Base-by-base conservation (phyloP, 495 filamentous ascomycete species). In the Acidomyces sp. region DNA sequence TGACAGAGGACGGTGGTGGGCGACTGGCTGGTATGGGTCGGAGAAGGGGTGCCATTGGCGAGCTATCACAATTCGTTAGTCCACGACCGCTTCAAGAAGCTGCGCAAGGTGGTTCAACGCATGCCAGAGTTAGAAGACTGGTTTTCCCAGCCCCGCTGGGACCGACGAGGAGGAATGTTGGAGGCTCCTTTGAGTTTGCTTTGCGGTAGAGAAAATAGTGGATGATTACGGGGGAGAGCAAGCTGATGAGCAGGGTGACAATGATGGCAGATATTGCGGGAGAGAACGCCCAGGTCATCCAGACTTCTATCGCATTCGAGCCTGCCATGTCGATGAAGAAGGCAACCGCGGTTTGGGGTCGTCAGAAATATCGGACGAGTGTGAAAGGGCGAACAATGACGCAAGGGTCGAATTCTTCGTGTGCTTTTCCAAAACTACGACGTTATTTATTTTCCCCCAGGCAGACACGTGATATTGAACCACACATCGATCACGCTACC, bases 61-160 rank as follows among this genome's bases (percentile, higher is more conserved):
- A 76, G 61, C 74, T 78, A 41, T 44, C n/a, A n/a, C n/a, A n/a
- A n/a, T n/a, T n/a, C n/a, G n/a, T n/a, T n/a, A n/a, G n/a, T n/a
- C n/a, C n/a, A n/a, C 44, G 13, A 16, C 37, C 23, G 24, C 16
- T 3, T n/a, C n/a, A n/a, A n/a, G n/a, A n/a, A n/a, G n/a, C n/a
- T n/a, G n/a, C n/a, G 20, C 10, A 37, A 18, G 15, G 22, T 29
- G 26, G 10, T 25, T 20, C 15, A 15, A 23, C n/a, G 49, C 67
- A 41, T 67, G 83, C 80, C 48, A 86, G 63, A n/a, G 85, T 85
- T 7, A 87, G 63, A 22, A 97, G 71, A 33, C 82, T 70, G 4
- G 90, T 96, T 60, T 97, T 97, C 48, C 90, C 90, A 35, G 78
- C 70, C 43, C 79, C 82, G 21, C 77, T 77, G 5, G 88, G 90